Percentiles rank a stretch among this genome's conserved stretches.
These are phyloP conservation scores for Ogataea pignaliae DNA, from an alignment of 805 yeast species.

Conservation along the genomic window DNA sequence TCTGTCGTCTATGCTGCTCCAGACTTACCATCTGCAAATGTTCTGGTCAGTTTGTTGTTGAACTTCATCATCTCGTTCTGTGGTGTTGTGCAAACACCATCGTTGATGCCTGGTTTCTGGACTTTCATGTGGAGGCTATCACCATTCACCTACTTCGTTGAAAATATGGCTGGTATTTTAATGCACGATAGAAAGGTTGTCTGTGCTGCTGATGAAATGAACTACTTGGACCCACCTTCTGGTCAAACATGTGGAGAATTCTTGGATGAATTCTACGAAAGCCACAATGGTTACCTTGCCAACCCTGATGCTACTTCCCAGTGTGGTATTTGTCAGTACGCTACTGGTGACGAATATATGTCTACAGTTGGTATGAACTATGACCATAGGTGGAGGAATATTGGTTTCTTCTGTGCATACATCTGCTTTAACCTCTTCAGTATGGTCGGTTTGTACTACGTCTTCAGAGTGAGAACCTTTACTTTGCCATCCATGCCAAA, in stretches of 20 bases:
- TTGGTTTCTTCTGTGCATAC: conserved; percentile 56
- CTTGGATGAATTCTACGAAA: conserved; percentile 33
- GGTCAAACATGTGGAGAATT: conserved; percentile 63
- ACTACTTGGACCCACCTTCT: conserved; percentile 44
- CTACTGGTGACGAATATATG: conserved; percentile 43
- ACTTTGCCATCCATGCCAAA: no score
- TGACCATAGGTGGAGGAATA: conserved; percentile 55
- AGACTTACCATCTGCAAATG: conserved; percentile 60
- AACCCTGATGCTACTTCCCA: conserved; percentile 43
- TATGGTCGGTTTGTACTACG: conserved; percentile 1
- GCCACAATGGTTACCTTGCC: conserved; percentile 49
- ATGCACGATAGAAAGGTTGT: conserved; percentile 45
- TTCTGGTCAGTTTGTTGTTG: conserved; percentile 48
- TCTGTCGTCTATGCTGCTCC: conserved; percentile 54
- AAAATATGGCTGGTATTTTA: conserved; percentile 40
- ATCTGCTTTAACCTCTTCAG: conserved; percentile 41
- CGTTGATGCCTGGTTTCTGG: conserved; percentile 74
- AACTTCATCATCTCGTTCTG: conserved; percentile 57
- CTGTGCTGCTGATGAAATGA: conserved; percentile 46
- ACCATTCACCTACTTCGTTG: conserved; percentile 66
- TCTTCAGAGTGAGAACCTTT: neutral
- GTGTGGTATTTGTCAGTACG: conserved; percentile 46
- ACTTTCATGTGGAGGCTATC: conserved; percentile 71
- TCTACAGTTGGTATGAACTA: conserved; percentile 36
- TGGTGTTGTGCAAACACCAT: conserved; percentile 60